Base-by-base conservation (phyloP, 345 rosid genomes). In the Geranium brycei region DNA sequence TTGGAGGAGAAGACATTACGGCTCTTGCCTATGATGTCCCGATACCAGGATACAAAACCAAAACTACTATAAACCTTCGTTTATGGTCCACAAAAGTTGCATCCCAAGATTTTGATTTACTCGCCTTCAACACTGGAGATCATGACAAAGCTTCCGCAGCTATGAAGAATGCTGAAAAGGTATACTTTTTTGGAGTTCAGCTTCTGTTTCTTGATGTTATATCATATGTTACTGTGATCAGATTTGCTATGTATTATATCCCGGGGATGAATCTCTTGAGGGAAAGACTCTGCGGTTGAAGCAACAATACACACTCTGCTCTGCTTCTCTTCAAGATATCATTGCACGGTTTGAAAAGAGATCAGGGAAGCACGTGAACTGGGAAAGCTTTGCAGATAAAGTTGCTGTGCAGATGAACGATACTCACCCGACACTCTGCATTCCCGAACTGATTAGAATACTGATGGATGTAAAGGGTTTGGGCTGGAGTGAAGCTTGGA, bases 361-460 rank as follows among this genome's bases (percentile, higher is more conserved):
- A 71, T 80, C 78, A 15, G 71, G 64, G 18, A 64, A 69, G 31
- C 31, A 60, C 19, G 68, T 74, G 62, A 70, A 74, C 32, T 80
- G 84, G 83, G 73, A 77, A 62, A 71, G 8, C 12, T 78, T 83
- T 62, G 82, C 82, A 7, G 78, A 76, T 56, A 83, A 78, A 51
- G 80, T 78, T 64, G 82, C 80, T 8, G 80, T 83, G 18, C 84
- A 80, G 66, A 76, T 83, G 87, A 80, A 83, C 55, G 87, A 80
- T 57, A 78, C 87, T 69, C 81, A 75, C 68, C 87, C 85, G 31
- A 78, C 81, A 19, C 77, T 80, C 53, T 80, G 81, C 73, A 76
- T 80, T n/a, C 83, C 77, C 0, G 81, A 80, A 64, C 77, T 83
- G 57, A 74, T 80, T 57, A 79, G 87, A 62, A 78, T 83, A 41